A percentile compares a stretch with the other conserved stretches of the same genome.
Evolutionary conservation across 2,329 filamentous ascomycete species (phyloP).

Genomic region (Acrocalymma vagum): DNA sequence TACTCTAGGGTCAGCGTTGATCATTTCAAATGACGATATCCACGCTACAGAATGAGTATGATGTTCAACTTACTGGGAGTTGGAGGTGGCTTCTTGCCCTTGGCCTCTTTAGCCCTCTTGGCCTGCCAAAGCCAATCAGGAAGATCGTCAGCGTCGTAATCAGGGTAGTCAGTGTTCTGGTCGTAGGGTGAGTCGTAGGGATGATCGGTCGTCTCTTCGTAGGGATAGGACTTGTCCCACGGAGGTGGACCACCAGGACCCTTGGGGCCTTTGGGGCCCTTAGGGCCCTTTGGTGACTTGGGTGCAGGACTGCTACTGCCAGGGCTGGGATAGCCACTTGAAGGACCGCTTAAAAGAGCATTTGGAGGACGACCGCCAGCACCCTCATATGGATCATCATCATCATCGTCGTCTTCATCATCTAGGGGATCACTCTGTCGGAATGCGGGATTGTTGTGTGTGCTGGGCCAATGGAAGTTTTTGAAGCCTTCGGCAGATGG

Average conservation of each 20-base stretch:
- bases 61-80: constrained; percentile 15
- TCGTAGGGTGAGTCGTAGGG: constrained; percentile 9
- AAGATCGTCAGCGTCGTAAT: constrained; percentile 10
- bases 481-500: not conserved
- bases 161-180: constrained; percentile 5
- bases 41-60: not conserved
- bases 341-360: not conserved
- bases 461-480: constrained; percentile 5
- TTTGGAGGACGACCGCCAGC: not conserved
- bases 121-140: constrained; percentile 19
- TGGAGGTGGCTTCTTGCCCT: constrained; percentile 8
- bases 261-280: too few species aligned
- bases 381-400: constrained; percentile 7
- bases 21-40: not conserved
- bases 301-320: not conserved
- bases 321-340: too few species aligned
- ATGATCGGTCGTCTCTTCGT: constrained; percentile 6
- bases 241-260: not conserved
- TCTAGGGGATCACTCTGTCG: constrained; percentile 4
- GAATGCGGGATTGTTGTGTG: constrained; percentile 1
- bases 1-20: not conserved
- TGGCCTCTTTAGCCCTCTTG: constrained; percentile 10
- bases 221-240: constrained; percentile 2
- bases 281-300: too few species aligned
- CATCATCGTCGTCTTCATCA: constrained; percentile 8